Percentiles rank a stretch among this genome's conserved stretches.
phyloP scores from a whole-genome alignment of 179 eudicot genomes.

The Heliamphora pulchella region DNA sequence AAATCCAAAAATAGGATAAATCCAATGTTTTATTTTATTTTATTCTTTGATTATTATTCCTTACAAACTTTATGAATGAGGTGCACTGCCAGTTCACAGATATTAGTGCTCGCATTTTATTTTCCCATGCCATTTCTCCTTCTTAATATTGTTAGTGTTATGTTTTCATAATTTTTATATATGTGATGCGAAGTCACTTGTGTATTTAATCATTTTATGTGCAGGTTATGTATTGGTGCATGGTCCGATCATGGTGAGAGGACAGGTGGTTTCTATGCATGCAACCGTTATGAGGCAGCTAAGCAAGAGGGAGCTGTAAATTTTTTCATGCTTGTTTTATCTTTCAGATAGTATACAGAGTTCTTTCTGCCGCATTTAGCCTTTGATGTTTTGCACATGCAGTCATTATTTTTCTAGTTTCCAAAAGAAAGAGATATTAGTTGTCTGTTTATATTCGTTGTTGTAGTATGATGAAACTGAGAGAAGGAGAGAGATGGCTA shows the following conservation, averaged over 20 bases:
- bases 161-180: neutral
- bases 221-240: constrained; percentile 76
- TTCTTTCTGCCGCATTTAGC: neutral
- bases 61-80: too few species aligned
- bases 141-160: too few species aligned
- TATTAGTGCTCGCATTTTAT: too few species aligned
- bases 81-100: too few species aligned
- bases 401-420: neutral
- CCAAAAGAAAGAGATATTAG: too few species aligned
- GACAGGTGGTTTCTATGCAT: constrained; percentile 69
- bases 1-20: too few species aligned
- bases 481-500: constrained; percentile 82
- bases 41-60: neutral
- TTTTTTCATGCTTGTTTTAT: constrained; percentile 2
- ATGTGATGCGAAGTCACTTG: neutral
- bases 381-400: neutral
- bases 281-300: constrained; percentile 66
- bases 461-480: constrained; percentile 72
- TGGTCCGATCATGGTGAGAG: constrained; percentile 85
- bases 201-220: constrained; percentile 10
- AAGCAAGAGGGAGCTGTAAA: constrained; percentile 84
- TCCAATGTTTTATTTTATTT: too few species aligned
- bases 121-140: constrained; percentile 1
- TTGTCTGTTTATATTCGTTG: neutral
- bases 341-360: neutral